These are phyloP conservation scores for Cercospora zeae-maydis DNA, from an alignment of 2,329 filamentous ascomycete genomes.

Conservation along the genomic window DNA sequence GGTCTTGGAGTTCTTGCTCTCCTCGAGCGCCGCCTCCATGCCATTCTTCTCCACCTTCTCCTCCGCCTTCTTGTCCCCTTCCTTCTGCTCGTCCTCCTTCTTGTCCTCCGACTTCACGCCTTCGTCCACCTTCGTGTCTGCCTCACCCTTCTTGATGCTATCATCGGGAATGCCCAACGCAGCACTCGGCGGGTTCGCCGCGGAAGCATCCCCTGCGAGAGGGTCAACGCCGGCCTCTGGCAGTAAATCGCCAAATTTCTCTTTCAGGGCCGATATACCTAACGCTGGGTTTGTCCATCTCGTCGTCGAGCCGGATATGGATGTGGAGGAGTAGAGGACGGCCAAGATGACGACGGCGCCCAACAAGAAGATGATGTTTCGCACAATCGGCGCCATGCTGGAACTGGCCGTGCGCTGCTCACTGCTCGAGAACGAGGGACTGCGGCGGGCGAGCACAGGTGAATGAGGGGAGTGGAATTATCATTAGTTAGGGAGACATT, in stretches of 20 bases:
- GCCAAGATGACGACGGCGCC: slow-evolving; percentile 15
- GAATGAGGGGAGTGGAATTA: background rate
- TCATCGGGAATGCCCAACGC: slow-evolving; percentile 14
- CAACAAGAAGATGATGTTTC: slow-evolving; percentile 14
- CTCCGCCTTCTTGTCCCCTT: background rate
- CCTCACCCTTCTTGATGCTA: slow-evolving; percentile 11
- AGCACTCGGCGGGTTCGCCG: slow-evolving; percentile 15
- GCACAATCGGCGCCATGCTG: slow-evolving; percentile 10
- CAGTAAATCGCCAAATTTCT: slow-evolving; percentile 15
- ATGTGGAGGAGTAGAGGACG: slow-evolving; percentile 18
- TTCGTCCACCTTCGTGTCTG: slow-evolving; percentile 8
- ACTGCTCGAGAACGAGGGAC: background rate
- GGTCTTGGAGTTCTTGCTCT: slow-evolving; percentile 8
- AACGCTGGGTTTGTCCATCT: slow-evolving; percentile 17
- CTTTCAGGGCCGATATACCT: slow-evolving; percentile 12
- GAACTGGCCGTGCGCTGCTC: slow-evolving; percentile 4
- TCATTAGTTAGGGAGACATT: background rate
- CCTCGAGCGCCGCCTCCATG: slow-evolving; percentile 13
- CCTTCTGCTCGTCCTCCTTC: slow-evolving; percentile 8
- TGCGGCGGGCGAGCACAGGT: background rate
- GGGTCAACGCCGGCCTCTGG: slow-evolving; percentile 13
- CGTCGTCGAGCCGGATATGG: slow-evolving; percentile 14
- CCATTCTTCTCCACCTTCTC: slow-evolving; percentile 2
- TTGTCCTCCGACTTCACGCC: slow-evolving; percentile 8
- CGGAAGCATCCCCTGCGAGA: slow-evolving; percentile 9